Evolutionary conservation across 2,329 filamentous ascomycete species (phyloP).

Genomic region (Colletotrichum tanaceti): DNA sequence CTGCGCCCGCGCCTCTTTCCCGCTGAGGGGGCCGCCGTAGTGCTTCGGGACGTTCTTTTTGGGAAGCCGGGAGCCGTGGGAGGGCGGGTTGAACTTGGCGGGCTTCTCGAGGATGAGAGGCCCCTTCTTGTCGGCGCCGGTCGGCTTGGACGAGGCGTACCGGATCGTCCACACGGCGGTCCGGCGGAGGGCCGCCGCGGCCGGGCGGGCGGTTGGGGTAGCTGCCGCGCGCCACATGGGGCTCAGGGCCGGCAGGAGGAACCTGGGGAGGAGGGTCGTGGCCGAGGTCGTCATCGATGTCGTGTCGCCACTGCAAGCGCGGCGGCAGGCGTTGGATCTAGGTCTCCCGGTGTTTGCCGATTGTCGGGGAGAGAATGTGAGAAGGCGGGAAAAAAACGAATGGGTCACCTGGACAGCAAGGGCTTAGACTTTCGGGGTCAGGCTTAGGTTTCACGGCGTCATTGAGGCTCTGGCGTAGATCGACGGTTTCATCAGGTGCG

Average conservation of each 20-base stretch:
- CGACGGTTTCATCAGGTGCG: conserved; percentile 33
- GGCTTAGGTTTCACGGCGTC: conserved; percentile 35
- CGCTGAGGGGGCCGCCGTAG: conserved; percentile 79
- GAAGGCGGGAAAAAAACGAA: neutral
- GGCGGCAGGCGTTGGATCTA: neutral
- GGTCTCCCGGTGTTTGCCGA: conserved; percentile 13
- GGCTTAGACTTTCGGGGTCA: conserved; percentile 15
- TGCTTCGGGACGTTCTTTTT: conserved; percentile 69
- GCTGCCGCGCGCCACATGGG: conserved; percentile 62
- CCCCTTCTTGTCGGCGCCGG: conserved; percentile 55
- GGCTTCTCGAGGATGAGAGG: conserved; percentile 85
- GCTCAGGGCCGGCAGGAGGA: conserved; percentile 73
- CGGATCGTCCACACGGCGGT: conserved; percentile 43
- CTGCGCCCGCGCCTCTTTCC: conserved; percentile 74
- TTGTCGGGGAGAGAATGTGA: neutral
- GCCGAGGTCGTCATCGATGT: conserved; percentile 56
- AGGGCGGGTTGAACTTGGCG: conserved; percentile 89
- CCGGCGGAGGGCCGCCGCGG: conserved; percentile 21
- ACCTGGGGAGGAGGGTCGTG: conserved; percentile 70
- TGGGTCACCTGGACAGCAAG: conserved; percentile 28
- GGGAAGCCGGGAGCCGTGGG: conserved; percentile 79
- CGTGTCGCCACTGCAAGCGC: conserved; percentile 19
- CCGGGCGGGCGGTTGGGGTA: conserved; percentile 46
- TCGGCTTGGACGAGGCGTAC: conserved; percentile 49
- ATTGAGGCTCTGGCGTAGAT: conserved; percentile 32